Evolutionary conservation across 805 yeast species (phyloP).

Genomic region (Millerozyma miso): DNA sequence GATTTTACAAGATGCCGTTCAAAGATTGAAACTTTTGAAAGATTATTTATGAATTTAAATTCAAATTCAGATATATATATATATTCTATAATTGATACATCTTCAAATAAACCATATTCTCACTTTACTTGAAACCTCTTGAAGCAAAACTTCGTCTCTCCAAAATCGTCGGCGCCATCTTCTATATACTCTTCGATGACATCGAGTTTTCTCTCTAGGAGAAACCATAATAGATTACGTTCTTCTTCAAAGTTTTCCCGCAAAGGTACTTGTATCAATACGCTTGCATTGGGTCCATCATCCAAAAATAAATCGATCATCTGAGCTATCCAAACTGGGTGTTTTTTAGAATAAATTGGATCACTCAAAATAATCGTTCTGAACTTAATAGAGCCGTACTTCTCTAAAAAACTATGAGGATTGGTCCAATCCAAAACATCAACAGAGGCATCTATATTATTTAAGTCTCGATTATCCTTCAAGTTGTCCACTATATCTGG

Average conservation of each 20-base stretch:
- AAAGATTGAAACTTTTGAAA: constrained; percentile 65
- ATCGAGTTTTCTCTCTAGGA: constrained; percentile 39
- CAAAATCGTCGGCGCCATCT: constrained; percentile 83
- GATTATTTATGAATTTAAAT: constrained; percentile 38
- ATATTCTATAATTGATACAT: neutral
- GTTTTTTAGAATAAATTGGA: constrained; percentile 81
- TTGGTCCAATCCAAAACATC: constrained; percentile 75
- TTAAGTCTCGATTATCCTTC: constrained; percentile 51
- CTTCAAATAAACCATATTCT: neutral
- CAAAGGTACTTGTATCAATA: constrained; percentile 73
- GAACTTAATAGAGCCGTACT: constrained; percentile 31
- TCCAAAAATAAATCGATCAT: constrained; percentile 50
- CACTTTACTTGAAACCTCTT: constrained; percentile 22
- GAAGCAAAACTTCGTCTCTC: constrained; percentile 58
- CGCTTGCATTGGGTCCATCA: constrained; percentile 29
- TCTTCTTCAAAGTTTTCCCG: constrained; percentile 64
- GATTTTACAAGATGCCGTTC: constrained; percentile 76
- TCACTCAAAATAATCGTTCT: constrained; percentile 73
- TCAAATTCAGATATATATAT: neutral
- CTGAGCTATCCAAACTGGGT: constrained; percentile 67
- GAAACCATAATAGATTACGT: constrained; percentile 54
- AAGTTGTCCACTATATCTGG: constrained; percentile 73
- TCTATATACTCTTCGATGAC: constrained; percentile 42
- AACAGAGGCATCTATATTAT: constrained; percentile 35
- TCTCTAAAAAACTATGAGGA: constrained; percentile 40